These are phyloP conservation scores for Cucurbitaria berberidis DNA, from an alignment of 2,329 filamentous ascomycete genomes.

Conservation along the genomic window DNA sequence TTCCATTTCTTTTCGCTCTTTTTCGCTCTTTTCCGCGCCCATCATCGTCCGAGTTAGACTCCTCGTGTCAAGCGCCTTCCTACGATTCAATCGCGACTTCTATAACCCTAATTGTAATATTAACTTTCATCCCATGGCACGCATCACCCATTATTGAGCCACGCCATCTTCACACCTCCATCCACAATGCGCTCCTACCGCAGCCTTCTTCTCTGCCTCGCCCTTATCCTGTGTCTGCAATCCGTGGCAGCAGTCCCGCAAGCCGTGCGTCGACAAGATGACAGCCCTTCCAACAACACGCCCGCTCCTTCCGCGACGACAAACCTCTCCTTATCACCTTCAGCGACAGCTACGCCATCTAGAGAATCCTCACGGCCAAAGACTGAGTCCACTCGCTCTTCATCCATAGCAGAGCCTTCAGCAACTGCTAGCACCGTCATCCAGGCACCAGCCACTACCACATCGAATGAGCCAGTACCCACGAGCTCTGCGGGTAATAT, in stretches of 20 bases:
- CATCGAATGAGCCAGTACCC: slow-evolving; percentile 22
- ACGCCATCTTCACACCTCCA: slow-evolving; percentile 13
- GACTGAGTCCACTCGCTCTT: slow-evolving; percentile 19
- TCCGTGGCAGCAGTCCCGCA: slow-evolving; percentile 29
- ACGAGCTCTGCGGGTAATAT: slow-evolving; percentile 26
- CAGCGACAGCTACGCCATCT: slow-evolving; percentile 22
- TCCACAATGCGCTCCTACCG: slow-evolving; percentile 39
- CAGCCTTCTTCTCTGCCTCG: slow-evolving; percentile 33
- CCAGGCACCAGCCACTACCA: slow-evolving; percentile 24
- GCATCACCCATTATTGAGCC: slow-evolving; percentile 18
- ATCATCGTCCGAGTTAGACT: slow-evolving; percentile 14
- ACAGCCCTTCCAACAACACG: slow-evolving; percentile 19
- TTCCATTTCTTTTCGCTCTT: slow-evolving; percentile 17
- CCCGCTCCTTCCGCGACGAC: slow-evolving; percentile 17
- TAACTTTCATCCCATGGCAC: slow-evolving; percentile 26
- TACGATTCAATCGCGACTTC: not conserved
- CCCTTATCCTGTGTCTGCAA: slow-evolving; percentile 36
- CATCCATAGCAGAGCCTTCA: slow-evolving; percentile 19
- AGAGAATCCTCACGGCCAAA: slow-evolving; percentile 13
- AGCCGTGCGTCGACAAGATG: slow-evolving; percentile 41
- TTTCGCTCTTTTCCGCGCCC: slow-evolving; percentile 14
- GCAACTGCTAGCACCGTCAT: slow-evolving; percentile 16
- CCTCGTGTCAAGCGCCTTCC: slow-evolving; percentile 9
- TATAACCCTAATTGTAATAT: slow-evolving; percentile 21
- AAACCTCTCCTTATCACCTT: slow-evolving; percentile 17